phyloP scores from a whole-genome alignment of 768 basidiomycete species.

The Macrolepiota fuliginosa region DNA sequence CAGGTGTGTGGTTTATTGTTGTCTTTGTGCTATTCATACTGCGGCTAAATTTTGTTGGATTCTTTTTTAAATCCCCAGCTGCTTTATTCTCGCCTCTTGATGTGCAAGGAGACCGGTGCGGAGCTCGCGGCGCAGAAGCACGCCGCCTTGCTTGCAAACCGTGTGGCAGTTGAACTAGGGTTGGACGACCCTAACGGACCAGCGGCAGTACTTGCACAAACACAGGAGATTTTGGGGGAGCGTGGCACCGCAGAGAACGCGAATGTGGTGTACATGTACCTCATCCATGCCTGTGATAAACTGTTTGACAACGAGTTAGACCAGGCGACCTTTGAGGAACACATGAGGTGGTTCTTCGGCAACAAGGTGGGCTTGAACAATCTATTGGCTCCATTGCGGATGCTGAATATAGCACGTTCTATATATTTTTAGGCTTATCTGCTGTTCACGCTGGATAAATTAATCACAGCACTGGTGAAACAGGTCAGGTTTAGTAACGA shows the following conservation, averaged over 20 bases:
- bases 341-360: conserved; percentile 92
- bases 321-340: conserved; percentile 90
- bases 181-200: conserved; percentile 83
- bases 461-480: conserved; percentile 86
- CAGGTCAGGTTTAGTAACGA: conserved; percentile 53
- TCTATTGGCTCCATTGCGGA: neutral
- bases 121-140: conserved; percentile 68
- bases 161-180: conserved; percentile 79
- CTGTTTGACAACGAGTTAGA: conserved; percentile 93
- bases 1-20: conserved; percentile 54
- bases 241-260: conserved; percentile 42
- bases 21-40: conserved; percentile 12
- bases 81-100: conserved; percentile 82
- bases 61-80: conserved; percentile 44
- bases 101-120: conserved; percentile 81
- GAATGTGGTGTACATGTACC: conserved; percentile 83
- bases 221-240: conserved; percentile 58
- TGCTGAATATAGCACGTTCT: conserved; percentile 15
- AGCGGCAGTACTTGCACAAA: conserved; percentile 64
- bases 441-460: conserved; percentile 91
- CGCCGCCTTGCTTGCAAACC: conserved; percentile 67
- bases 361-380: conserved; percentile 55
- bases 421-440: conserved; percentile 71
- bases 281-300: conserved; percentile 89
- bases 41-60: conserved; percentile 11